Conservation (phyloP, 2,329 filamentous ascomycete genomes). For the Alternaria conjuncta region DNA sequence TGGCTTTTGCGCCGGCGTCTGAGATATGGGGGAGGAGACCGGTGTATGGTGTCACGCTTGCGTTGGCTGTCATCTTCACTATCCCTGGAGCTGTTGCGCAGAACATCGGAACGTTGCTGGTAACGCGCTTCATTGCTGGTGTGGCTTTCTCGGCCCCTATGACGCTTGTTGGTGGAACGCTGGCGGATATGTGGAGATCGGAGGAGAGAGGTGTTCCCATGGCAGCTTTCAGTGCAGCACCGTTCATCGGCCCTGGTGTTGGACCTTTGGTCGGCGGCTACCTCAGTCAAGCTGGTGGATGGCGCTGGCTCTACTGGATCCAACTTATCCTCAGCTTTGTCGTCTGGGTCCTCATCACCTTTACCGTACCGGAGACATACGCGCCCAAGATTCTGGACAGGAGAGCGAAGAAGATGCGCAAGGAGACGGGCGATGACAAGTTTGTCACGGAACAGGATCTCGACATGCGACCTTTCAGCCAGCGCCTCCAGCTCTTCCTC, state of each 20-base stretch:
- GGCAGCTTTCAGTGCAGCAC: slow-evolving; percentile 83
- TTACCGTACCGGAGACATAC: slow-evolving; percentile 91
- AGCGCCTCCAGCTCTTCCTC: slow-evolving; percentile 76
- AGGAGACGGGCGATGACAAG: slow-evolving; percentile 68
- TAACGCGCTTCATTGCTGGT: slow-evolving; percentile 78
- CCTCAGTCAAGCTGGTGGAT: slow-evolving; percentile 71
- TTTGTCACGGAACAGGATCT: slow-evolving; percentile 84
- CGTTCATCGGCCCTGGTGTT: slow-evolving; percentile 81
- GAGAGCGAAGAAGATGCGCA: slow-evolving; percentile 74
- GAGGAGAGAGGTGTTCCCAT: slow-evolving; percentile 87
- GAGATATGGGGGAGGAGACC: slow-evolving; percentile 75
- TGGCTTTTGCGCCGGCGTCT: slow-evolving; percentile 79
- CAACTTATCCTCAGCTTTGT: slow-evolving; percentile 76
- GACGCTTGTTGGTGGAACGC: slow-evolving; percentile 81
- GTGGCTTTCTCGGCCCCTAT: slow-evolving; percentile 87
- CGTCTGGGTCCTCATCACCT: slow-evolving; percentile 77
- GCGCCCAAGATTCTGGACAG: slow-evolving; percentile 76
- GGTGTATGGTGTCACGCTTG: slow-evolving; percentile 73
- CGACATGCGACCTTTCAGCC: slow-evolving; percentile 70
- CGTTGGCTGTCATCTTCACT: slow-evolving; percentile 76
- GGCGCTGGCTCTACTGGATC: slow-evolving; percentile 89
- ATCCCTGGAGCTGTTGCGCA: slow-evolving; percentile 79
- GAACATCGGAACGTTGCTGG: slow-evolving; percentile 77
- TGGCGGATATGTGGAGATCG: slow-evolving; percentile 83
- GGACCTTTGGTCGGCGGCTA: slow-evolving; percentile 71